Conservation (phyloP, 352 stramenopile genomes). For the Phytopythium kandeliae region DNA sequence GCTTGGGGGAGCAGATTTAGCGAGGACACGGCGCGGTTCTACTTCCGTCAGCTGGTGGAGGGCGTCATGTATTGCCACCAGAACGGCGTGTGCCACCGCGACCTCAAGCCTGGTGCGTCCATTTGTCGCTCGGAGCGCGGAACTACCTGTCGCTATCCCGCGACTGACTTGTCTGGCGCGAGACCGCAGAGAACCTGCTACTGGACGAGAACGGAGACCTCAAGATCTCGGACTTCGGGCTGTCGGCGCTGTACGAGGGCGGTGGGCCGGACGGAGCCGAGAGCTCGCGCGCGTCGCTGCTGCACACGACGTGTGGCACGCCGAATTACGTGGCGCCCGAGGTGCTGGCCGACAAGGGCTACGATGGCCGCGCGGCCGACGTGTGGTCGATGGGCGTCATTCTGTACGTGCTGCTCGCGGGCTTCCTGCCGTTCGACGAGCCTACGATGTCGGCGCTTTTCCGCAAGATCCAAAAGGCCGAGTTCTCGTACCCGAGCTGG, state of each 20-base stretch:
- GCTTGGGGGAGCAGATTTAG: slow-evolving; percentile 62
- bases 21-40: slow-evolving; percentile 96
- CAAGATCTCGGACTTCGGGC: slow-evolving; percentile 99
- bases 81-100: slow-evolving; percentile 96
- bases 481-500: slow-evolving; percentile 94
- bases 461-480: slow-evolving; percentile 95
- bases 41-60: slow-evolving; percentile 97
- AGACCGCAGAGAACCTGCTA: slow-evolving; percentile 89
- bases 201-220: slow-evolving; percentile 95
- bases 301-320: slow-evolving; percentile 95
- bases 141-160: no score
- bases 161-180: no score
- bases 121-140: neutral
- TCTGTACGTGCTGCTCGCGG: slow-evolving; percentile 93
- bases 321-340: slow-evolving; percentile 96
- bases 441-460: slow-evolving; percentile 95
- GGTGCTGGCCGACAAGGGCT: slow-evolving; percentile 93
- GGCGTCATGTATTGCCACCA: slow-evolving; percentile 97
- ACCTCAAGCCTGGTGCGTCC: slow-evolving; percentile 90
- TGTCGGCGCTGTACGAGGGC: slow-evolving; percentile 93
- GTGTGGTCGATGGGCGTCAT: slow-evolving; percentile 99
- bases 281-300: slow-evolving; percentile 82
- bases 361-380: slow-evolving; percentile 88
- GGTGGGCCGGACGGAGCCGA: slow-evolving; percentile 68
- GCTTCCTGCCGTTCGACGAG: slow-evolving; percentile 94